Evolutionary conservation across 2,329 filamentous ascomycete species (phyloP), one percentile per base, ranked within the genome.

Genomic region (Colletotrichum sp.): DNA sequence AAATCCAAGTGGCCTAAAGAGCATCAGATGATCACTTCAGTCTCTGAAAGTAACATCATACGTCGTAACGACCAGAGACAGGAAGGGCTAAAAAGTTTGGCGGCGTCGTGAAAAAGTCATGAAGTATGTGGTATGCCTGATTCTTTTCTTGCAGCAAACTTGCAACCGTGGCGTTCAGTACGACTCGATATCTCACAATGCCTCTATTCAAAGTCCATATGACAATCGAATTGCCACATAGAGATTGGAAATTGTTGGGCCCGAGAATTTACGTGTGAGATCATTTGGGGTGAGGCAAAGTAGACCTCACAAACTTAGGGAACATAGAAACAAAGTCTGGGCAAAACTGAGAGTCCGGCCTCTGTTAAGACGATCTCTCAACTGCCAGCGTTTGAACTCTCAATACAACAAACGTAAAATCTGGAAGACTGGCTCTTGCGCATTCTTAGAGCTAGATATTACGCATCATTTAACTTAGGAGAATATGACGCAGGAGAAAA

Each of bases 381-480:
- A 39, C 36, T 8, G 8, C 15, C 36, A 39, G 15, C 7, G 8
- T 39, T 39, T 16, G 36, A 18, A 8, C 1, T 8, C 36, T 39
- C 15, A 4, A 18, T 16, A 18, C 7, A 16, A 16, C 15, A 39
- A 18, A 39, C 16, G 18, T 5, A 18, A 0, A 10, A 44, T 44
- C 8, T n/a, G 18, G 39, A 7, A 18, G 39, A 5, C 5, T 3
- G 18, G 5, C 5, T 44, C 8, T 44, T 5, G 6, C 18, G 18
- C 16, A 44, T 3, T 2, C 39, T 18, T 18, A 1, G 39, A n/a
- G 8, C 8, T 44, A n/a, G 8, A 9, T 3, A 9, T 44, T 6
- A 10, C 16, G 8, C 39, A 44, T 44, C 16, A 3, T n/a, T 18
- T 0, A n/a, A 6, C 16, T 0, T 10, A 2, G 18, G 18, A n/a